Evolutionary conservation across 192 early-diverging fungal species (phyloP).

Genomic region (Coemansia sp.): DNA sequence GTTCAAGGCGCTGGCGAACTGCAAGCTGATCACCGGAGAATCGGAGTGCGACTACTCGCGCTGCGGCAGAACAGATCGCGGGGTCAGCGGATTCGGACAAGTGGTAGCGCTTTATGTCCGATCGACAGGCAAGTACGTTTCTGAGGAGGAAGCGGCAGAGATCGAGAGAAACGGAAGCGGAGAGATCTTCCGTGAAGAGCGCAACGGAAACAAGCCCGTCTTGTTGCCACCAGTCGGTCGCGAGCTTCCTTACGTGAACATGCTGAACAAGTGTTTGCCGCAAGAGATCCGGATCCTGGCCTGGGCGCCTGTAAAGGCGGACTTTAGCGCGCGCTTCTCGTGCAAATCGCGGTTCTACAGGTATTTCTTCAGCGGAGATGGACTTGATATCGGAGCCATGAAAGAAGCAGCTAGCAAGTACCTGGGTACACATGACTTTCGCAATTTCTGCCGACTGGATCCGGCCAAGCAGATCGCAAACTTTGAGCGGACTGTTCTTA

Average conservation of each 20-base stretch:
- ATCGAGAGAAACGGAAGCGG: slow-evolving; percentile 21
- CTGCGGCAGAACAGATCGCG: slow-evolving; percentile 86
- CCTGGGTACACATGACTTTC: slow-evolving; percentile 87
- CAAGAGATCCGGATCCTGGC: slow-evolving; percentile 87
- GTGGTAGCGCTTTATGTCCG: slow-evolving; percentile 82
- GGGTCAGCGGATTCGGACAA: slow-evolving; percentile 90
- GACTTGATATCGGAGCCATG: slow-evolving; percentile 79
- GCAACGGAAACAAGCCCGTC: slow-evolving; percentile 27
- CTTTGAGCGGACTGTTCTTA: slow-evolving; percentile 75
- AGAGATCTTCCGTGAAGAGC: slow-evolving; percentile 26
- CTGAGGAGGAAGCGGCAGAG: slow-evolving; percentile 48
- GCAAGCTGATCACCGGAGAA: slow-evolving; percentile 74
- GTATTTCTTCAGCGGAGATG: slow-evolving; percentile 77
- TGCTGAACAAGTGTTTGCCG: slow-evolving; percentile 85
- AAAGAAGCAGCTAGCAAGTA: slow-evolving; percentile 67
- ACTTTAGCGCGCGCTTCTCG: slow-evolving; percentile 87
- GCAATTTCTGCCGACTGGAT: slow-evolving; percentile 96
- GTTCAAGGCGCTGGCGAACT: slow-evolving; percentile 77
- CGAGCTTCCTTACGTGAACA: slow-evolving; percentile 81
- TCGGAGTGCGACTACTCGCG: slow-evolving; percentile 75
- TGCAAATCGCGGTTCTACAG: slow-evolving; percentile 85
- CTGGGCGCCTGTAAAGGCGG: slow-evolving; percentile 78
- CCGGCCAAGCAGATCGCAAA: slow-evolving; percentile 77
- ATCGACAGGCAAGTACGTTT: slow-evolving; percentile 53
- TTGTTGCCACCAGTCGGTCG: slow-evolving; percentile 18